These are phyloP conservation scores for Laetiporus sulphureus DNA, from an alignment of 1,284 basidiomycete species.

Conservation along the genomic window DNA sequence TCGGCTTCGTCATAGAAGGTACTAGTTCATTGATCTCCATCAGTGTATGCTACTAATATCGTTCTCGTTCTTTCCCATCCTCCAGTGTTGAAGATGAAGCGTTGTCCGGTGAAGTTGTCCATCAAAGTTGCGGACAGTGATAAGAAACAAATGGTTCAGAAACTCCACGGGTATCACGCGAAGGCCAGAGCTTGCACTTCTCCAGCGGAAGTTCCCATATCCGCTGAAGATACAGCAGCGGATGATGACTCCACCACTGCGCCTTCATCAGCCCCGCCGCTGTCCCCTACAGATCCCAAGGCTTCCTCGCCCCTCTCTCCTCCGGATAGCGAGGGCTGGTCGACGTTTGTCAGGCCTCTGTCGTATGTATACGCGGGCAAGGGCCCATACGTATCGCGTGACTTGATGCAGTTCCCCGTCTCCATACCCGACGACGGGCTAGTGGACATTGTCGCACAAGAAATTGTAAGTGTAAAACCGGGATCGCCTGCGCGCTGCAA, in stretches of 20 bases:
- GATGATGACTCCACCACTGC: conserved; percentile 1
- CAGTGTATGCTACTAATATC: conserved; percentile 18
- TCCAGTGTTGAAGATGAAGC: conserved; percentile 59
- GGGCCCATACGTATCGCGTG: conserved; percentile 58
- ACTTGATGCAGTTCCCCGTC: conserved; percentile 85
- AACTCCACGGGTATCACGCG: conserved; percentile 11
- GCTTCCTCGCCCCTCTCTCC: conserved; percentile 26
- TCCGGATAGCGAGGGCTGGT: conserved; percentile 54
- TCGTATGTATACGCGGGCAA: conserved; percentile 70
- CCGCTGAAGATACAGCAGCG: neutral
- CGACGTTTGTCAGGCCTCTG: conserved; percentile 62
- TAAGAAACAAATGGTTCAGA: conserved; percentile 64
- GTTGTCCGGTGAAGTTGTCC: conserved; percentile 65
- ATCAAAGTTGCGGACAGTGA: conserved; percentile 69
- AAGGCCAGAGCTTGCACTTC: conserved; percentile 9
- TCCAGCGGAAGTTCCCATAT: neutral
- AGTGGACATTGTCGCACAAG: conserved; percentile 74
- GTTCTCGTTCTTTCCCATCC: conserved; percentile 4
- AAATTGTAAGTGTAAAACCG: conserved; percentile 46
- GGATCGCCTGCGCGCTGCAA: too few relatives aligned
- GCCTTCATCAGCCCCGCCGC: neutral
- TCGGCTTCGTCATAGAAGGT: conserved; percentile 76
- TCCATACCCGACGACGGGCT: conserved; percentile 74
- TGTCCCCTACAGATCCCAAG: conserved; percentile 1
- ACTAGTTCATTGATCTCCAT: conserved; percentile 33